These are phyloP conservation scores for Lactarius deliciosus DNA, from an alignment of 768 basidiomycete genomes.

Conservation along the genomic window DNA sequence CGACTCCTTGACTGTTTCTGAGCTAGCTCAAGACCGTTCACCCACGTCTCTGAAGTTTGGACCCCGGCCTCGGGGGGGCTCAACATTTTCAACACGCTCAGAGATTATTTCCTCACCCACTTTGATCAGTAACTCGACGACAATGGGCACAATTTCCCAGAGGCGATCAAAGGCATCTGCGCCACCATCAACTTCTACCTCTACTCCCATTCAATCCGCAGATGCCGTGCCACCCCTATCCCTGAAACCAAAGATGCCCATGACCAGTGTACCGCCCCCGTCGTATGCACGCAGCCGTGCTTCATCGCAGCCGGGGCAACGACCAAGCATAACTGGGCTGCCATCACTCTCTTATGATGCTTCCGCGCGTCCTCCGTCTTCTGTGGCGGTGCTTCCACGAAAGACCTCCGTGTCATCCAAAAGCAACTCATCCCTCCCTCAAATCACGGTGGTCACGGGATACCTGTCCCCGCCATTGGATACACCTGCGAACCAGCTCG, in stretches of 20 bases:
- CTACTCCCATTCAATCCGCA: slow-evolving; percentile 18
- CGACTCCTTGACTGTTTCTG: slow-evolving; percentile 51
- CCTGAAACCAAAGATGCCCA: slow-evolving; percentile 40
- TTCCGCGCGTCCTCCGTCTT: slow-evolving; percentile 51
- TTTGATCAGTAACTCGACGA: slow-evolving; percentile 59
- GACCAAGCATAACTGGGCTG: slow-evolving; percentile 50
- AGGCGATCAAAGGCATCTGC: slow-evolving; percentile 66
- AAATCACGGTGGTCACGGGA: slow-evolving; percentile 52
- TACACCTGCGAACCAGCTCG: slow-evolving; percentile 35
- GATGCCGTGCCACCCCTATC: slow-evolving; percentile 33
- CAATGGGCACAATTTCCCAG: slow-evolving; percentile 65
- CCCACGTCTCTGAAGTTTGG: slow-evolving; percentile 39
- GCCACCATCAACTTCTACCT: slow-evolving; percentile 43
- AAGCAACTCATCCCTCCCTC: slow-evolving; percentile 50
- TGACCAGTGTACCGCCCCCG: slow-evolving; percentile 3
- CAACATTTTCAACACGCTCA: slow-evolving; percentile 41
- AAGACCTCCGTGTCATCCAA: slow-evolving; percentile 61
- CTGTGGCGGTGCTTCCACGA: slow-evolving; percentile 40
- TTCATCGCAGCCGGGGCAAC: slow-evolving; percentile 73
- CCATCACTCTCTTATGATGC: slow-evolving; percentile 51
- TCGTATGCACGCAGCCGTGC: slow-evolving; percentile 55
- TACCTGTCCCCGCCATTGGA: slow-evolving; percentile 43
- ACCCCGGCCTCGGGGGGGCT: slow-evolving; percentile 58
- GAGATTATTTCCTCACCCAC: slow-evolving; percentile 33
- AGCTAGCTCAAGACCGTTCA: slow-evolving; percentile 28